Conservation (phyloP, 768 basidiomycete genomes). For the Lactarius deliciosus region DNA sequence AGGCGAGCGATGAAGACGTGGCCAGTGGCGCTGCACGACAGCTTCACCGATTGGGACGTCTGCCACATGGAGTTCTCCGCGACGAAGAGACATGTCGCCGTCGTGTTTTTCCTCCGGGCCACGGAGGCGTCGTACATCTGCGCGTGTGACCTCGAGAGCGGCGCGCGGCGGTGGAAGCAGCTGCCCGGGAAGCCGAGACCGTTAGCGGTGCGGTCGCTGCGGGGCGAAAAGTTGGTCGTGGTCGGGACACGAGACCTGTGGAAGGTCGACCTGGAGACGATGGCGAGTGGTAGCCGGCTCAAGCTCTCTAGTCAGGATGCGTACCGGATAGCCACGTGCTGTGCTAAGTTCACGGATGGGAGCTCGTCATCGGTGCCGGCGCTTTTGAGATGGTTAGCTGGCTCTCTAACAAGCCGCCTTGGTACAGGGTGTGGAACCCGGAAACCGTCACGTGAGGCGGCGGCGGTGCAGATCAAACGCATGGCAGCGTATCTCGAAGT, state of each 20-base stretch:
- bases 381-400: constrained; percentile 14
- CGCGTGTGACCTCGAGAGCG: constrained; percentile 16
- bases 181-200: constrained; percentile 16
- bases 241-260: constrained; percentile 19
- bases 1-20: constrained; percentile 8
- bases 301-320: constrained; percentile 14
- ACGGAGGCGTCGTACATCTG: constrained; percentile 14
- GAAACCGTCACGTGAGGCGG: constrained; percentile 1
- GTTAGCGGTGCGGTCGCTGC: constrained; percentile 10
- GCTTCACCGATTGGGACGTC: constrained; percentile 19
- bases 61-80: constrained; percentile 20
- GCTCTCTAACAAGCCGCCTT: constrained; percentile 19
- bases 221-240: constrained; percentile 15
- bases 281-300: background rate
- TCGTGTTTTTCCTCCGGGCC: constrained; percentile 15
- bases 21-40: constrained; percentile 19
- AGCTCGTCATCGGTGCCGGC: background rate
- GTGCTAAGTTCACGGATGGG: constrained; percentile 3
- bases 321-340: constrained; percentile 16
- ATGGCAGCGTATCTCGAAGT: constrained; percentile 17
- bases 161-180: constrained; percentile 18
- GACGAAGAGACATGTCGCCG: constrained; percentile 10
- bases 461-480: background rate
- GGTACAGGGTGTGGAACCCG: constrained; percentile 17
- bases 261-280: constrained; percentile 15